Percentiles rank a stretch among this genome's conserved stretches.
Conservation (phyloP, 768 basidiomycete genomes). For the Russula sp. region DNA sequence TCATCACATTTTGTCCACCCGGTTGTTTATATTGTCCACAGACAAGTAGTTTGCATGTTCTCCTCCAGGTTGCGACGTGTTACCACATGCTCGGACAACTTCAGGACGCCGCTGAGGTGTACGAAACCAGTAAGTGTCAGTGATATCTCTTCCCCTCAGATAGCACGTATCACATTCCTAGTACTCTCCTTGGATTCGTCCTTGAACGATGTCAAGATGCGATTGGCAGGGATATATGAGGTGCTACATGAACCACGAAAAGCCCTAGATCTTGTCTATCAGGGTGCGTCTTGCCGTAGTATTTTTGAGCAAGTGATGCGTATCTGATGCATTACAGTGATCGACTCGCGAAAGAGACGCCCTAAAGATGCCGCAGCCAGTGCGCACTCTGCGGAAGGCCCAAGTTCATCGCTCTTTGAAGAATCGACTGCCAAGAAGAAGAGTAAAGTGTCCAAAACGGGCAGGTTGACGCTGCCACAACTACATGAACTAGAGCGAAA, state of each 20-base stretch:
- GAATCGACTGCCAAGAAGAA: constrained; percentile 42
- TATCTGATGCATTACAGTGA: constrained; percentile 28
- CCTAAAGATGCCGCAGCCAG: constrained; percentile 18
- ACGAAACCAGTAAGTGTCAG: constrained; percentile 63
- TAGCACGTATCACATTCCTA: constrained; percentile 28
- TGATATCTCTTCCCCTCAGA: neutral
- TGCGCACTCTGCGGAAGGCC: constrained; percentile 25
- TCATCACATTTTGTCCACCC: neutral
- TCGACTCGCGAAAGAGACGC: constrained; percentile 32
- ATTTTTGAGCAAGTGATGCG: neutral
- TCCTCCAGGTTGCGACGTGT: constrained; percentile 77
- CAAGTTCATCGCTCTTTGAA: constrained; percentile 53
- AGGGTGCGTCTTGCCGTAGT: constrained; percentile 47
- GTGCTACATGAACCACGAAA: constrained; percentile 70
- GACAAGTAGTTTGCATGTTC: constrained; percentile 68
- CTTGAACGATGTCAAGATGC: constrained; percentile 80
- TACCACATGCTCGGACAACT: constrained; percentile 70
- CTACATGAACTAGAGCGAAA: constrained; percentile 30
- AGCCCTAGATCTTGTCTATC: constrained; percentile 77
- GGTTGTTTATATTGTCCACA: constrained; percentile 28
- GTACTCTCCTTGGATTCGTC: constrained; percentile 70
- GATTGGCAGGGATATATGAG: constrained; percentile 87
- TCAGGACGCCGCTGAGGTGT: constrained; percentile 73
- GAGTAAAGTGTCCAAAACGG: constrained; percentile 34
- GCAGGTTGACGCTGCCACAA: constrained; percentile 50